These are phyloP conservation scores for Ophiostoma ulmi DNA, from an alignment of 2,329 filamentous ascomycete species.

Conservation along the genomic window DNA sequence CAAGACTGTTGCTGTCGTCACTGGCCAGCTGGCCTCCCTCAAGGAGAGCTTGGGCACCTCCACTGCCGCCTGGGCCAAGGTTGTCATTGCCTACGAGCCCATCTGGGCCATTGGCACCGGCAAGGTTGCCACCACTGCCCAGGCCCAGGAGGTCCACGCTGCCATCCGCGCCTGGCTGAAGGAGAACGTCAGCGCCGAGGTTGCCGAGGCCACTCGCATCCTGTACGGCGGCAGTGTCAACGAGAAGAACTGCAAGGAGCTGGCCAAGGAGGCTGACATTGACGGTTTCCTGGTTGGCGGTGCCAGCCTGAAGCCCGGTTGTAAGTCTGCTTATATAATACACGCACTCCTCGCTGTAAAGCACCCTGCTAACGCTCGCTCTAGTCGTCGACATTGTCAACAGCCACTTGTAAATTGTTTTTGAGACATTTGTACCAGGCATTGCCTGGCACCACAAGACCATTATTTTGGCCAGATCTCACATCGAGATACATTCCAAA, in stretches of 20 bases:
- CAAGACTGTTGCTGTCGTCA: constrained; percentile 82
- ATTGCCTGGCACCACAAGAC: neutral
- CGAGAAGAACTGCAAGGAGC: constrained; percentile 96
- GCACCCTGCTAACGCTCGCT: constrained; percentile 14
- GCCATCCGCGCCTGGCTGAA: constrained; percentile 87
- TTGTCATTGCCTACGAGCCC: constrained; percentile 97
- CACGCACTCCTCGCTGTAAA: too few relatives aligned
- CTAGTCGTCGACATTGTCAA: constrained; percentile 59
- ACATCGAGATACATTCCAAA: neutral
- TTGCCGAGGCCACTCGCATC: constrained; percentile 81
- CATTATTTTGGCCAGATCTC: neutral
- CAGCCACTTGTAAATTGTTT: constrained; percentile 44
- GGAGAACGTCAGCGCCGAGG: constrained; percentile 66
- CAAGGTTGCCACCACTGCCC: constrained; percentile 81
- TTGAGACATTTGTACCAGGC: neutral
- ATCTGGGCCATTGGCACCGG: constrained; percentile 96
- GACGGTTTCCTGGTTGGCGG: constrained; percentile 97
- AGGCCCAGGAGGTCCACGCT: constrained; percentile 90
- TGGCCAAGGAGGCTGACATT: constrained; percentile 89
- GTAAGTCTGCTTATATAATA: constrained; percentile 46
- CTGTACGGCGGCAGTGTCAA: constrained; percentile 95
- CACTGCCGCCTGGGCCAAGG: constrained; percentile 64
- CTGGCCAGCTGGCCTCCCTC: constrained; percentile 73
- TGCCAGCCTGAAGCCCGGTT: constrained; percentile 94
- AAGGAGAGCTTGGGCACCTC: constrained; percentile 65